Conservation (phyloP, 371 early-diverging fungal genomes). For the Mucor velutinosus region DNA sequence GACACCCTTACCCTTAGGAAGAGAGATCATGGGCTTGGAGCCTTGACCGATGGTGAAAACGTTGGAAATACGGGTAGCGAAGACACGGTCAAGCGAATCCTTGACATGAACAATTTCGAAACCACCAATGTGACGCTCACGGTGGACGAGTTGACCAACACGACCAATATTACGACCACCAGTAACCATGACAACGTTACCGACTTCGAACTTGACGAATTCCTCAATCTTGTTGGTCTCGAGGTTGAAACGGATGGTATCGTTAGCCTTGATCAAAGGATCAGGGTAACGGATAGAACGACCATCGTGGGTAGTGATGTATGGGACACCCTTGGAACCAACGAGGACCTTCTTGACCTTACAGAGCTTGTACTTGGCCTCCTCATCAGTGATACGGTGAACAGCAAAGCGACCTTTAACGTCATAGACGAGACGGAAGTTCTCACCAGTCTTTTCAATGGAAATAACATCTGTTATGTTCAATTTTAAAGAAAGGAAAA, state of each 20-base stretch:
- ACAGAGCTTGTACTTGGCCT: constrained; percentile 98
- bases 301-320: constrained; percentile 98
- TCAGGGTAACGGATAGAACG: constrained; percentile 99
- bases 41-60: constrained; percentile 90
- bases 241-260: constrained; percentile 98
- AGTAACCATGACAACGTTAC: constrained; percentile 96
- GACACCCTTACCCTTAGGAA: constrained; percentile 98
- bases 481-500: constrained; percentile 23
- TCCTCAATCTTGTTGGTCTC: constrained; percentile 94
- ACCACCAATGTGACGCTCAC: constrained; percentile 98
- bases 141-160: constrained; percentile 97
- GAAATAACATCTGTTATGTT: constrained; percentile 85
- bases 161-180: constrained; percentile 99
- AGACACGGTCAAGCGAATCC: constrained; percentile 87
- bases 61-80: constrained; percentile 92
- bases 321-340: constrained; percentile 95
- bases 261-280: constrained; percentile 98
- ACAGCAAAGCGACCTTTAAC: constrained; percentile 99
- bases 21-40: constrained; percentile 84
- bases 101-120: constrained; percentile 95
- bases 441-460: constrained; percentile 99
- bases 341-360: constrained; percentile 96
- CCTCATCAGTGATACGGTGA: constrained; percentile 98
- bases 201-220: constrained; percentile 94
- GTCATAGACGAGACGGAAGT: constrained; percentile 99